These are phyloP conservation scores for Podospora sp. DNA, from an alignment of 495 filamentous ascomycete genomes.

Conservation along the genomic window DNA sequence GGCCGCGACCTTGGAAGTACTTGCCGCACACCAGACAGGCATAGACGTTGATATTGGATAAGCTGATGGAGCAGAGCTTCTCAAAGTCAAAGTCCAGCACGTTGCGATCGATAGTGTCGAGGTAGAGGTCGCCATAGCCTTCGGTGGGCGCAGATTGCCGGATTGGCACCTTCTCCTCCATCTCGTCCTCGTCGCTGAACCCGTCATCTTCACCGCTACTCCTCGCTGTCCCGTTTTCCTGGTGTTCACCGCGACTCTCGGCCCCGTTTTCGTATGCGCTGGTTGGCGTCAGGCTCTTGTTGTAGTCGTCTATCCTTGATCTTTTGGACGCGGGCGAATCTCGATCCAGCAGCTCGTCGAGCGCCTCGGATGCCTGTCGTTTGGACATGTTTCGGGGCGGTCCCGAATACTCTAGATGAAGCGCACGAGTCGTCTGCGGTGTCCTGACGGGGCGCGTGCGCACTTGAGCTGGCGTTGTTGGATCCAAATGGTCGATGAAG, in stretches of 20 bases:
- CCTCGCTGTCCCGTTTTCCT: slow-evolving; percentile 17
- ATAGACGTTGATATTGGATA: slow-evolving; percentile 99
- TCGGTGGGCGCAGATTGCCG: slow-evolving; percentile 77
- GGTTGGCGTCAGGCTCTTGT: slow-evolving; percentile 37
- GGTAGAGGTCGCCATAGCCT: slow-evolving; percentile 94
- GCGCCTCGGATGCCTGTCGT: slow-evolving; percentile 71
- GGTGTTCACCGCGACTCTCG: slow-evolving; percentile 37
- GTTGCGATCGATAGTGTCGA: slow-evolving; percentile 91
- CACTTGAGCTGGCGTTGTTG: neutral
- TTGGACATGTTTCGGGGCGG: slow-evolving; percentile 50
- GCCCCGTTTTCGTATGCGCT: slow-evolving; percentile 36
- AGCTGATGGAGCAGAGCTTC: slow-evolving; percentile 91
- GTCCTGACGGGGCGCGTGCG: too few species aligned
- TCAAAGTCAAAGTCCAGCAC: slow-evolving; percentile 97
- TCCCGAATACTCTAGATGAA: neutral
- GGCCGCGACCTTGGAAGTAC: slow-evolving; percentile 94
- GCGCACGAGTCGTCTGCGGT: neutral
- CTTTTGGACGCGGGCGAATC: slow-evolving; percentile 79
- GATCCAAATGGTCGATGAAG: neutral
- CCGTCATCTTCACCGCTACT: slow-evolving; percentile 21
- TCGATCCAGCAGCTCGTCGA: slow-evolving; percentile 63
- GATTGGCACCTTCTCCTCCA: slow-evolving; percentile 52
- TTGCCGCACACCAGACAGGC: slow-evolving; percentile 96
- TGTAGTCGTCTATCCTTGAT: slow-evolving; percentile 63
- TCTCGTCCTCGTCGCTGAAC: slow-evolving; percentile 35